Base-by-base conservation (phyloP, 805 yeast species). In the Suhomyces xylopsoci region DNA sequence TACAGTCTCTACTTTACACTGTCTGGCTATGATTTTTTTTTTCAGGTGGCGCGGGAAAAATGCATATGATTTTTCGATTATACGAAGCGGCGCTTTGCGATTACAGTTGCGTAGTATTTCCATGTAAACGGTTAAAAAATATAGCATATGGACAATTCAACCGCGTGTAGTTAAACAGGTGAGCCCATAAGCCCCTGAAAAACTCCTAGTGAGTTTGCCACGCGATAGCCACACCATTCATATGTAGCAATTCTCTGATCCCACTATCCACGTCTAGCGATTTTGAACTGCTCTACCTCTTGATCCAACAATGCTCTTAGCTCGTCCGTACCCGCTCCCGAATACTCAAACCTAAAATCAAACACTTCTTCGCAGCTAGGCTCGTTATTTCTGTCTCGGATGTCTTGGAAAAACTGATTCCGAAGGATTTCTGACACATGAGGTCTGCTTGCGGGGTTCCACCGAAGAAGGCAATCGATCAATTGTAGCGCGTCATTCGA, bases 271-370 rank as follows among this genome's bases (percentile, higher is more conserved):
- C 42, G 24, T 38, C 42, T 38, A 38, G 42, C 24, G 2, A 38
- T 22, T 47, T 61, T 64, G 50, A 64, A 64, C 22, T 51, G 55
- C 17, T 53, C 57, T 22, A 65, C 65, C 54, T 65, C 67, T 45
- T 57, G 56, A 45, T 56, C 56, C 47, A 65, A 57, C 45, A 62
- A 51, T 7, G 26, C 43, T 25, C 52, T 52, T 38, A 64, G 56
- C 14, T 49, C 57, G 32, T 55, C 46, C 46, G 65, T 48, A 19
- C 62, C 57, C 9, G 54, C 55, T 26, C 60, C 60, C 17, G 47
- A 25, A 45, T 59, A 59, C 55, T 91, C 97, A 65, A 86, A 88
- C 30, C 82, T 77, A 60, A 87, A 87, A 62, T 87, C 85, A 61
- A 90, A 87, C 2, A 73, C 68, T 8, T 70, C 68, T 2, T 62